These are phyloP conservation scores for Neostapfia colusana DNA, from an alignment of 176 grass and related monocot species.

Conservation along the genomic window DNA sequence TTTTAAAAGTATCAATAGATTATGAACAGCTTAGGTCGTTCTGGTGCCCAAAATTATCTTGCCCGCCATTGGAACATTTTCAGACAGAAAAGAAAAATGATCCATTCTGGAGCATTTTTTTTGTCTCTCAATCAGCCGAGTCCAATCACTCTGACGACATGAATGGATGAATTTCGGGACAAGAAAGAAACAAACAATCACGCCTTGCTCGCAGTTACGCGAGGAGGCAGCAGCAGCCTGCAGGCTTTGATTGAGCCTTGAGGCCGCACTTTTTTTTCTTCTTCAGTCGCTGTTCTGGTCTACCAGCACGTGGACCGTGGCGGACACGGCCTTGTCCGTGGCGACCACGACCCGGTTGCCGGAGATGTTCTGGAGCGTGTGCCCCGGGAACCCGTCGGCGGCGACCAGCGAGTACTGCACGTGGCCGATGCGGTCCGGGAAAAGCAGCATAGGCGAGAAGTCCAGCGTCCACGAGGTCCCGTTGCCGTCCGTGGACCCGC, in stretches of 20 bases:
- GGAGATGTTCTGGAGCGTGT: slow-evolving; percentile 77
- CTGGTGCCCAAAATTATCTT: background rate
- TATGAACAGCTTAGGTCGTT: no score
- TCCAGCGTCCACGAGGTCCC: slow-evolving; percentile 62
- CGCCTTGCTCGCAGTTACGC: slow-evolving; percentile 30
- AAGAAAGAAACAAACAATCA: slow-evolving; percentile 30
- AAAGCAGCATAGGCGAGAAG: slow-evolving; percentile 65
- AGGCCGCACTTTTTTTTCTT: background rate
- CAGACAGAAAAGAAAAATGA: slow-evolving; percentile 20
- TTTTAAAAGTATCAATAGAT: no score
- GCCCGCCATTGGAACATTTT: background rate
- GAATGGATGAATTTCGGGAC: background rate
- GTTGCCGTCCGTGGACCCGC: slow-evolving; percentile 47
- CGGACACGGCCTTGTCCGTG: slow-evolving; percentile 58
- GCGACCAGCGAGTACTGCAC: slow-evolving; percentile 79
- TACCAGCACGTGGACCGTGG: slow-evolving; percentile 79
- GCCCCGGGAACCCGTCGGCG: slow-evolving; percentile 51
- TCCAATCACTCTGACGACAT: background rate
- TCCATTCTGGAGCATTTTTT: slow-evolving; percentile 42
- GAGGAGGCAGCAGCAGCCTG: slow-evolving; percentile 33
- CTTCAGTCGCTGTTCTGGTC: slow-evolving; percentile 68
- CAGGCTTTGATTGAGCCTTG: background rate
- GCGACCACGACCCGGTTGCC: slow-evolving; percentile 74
- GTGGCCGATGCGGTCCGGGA: slow-evolving; percentile 70
- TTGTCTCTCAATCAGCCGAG: background rate